Base-by-base conservation (phyloP, 768 basidiomycete species). In the Pleurotus pulmonarius region DNA sequence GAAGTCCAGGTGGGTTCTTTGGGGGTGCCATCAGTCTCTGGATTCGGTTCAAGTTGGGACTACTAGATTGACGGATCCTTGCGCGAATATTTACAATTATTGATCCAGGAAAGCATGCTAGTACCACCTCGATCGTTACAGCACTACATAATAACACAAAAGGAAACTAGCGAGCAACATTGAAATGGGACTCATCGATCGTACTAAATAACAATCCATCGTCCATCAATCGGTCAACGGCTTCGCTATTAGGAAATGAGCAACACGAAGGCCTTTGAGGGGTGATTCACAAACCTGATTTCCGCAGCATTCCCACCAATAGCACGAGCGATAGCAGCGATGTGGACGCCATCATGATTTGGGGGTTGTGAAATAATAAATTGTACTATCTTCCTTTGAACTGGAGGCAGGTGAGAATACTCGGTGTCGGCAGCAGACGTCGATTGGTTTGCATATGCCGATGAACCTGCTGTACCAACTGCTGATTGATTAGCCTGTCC, bases 161-260 rank as follows among this genome's bases (percentile, higher is more conserved):
- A 18, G 41, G 59, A 56, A 18, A 56, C 67, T 64, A 78, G 49
- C 65, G 62, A n/a, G 83, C 82, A 45, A 88, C 66, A 37, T 78
- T 73, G 69, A 85, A 88, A 63, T 92, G 90, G n/a, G 81, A 87
- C 59, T 94, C 92, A 63, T 94, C 88, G 40, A 86, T 81, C 0
- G 91, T 92, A 54, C 83, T 87, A 69, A 82, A 98, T 56, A 95
- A 77, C 60, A 81, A 71, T 0, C 94, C 94, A 0, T 90, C 86
- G 52, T 88, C 85, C 78, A 92, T 86, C 52, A 98, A 77, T 51
- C 71, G 69, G 61, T 94, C 90, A 60, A 95, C 72, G 5, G 89
- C 89, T 44, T 81, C 75, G 65, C 92, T 91, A 58, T 29, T 29
- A 16, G 40, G 29, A 34, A 9, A n/a, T 20, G 40, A 34, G 29